Percentiles rank a stretch among this genome's conserved stretches.
These are phyloP conservation scores for Rhizopogon vinicolor DNA, from an alignment of 768 basidiomycete genomes.

Conservation along the genomic window DNA sequence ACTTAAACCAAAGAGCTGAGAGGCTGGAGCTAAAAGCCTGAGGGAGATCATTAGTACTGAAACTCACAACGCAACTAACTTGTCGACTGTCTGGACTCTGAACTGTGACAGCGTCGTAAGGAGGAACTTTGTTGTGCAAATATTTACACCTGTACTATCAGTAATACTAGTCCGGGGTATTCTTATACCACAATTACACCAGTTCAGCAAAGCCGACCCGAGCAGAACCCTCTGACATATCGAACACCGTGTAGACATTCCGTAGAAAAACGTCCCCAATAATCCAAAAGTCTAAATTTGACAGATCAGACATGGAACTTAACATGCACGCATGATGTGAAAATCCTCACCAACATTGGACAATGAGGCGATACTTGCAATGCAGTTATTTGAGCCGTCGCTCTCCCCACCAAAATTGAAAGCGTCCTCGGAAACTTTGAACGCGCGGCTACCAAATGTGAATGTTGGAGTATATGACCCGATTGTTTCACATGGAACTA, in stretches of 20 bases:
- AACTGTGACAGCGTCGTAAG: too few relatives aligned
- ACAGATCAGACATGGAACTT: background rate
- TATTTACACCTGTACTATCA: too few relatives aligned
- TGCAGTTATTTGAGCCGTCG: slow-evolving; percentile 26
- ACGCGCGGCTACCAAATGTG: slow-evolving; percentile 34
- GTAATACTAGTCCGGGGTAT: too few relatives aligned
- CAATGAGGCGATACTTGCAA: slow-evolving; percentile 30
- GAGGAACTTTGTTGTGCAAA: too few relatives aligned
- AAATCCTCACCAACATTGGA: background rate
- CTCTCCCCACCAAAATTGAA: slow-evolving; percentile 40
- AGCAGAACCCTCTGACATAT: slow-evolving; percentile 20
- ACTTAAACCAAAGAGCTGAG: too few relatives aligned
- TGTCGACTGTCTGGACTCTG: too few relatives aligned
- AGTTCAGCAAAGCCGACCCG: slow-evolving; percentile 39
- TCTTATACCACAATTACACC: slow-evolving; percentile 4
- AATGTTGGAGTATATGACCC: slow-evolving; percentile 27
- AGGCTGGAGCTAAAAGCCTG: too few relatives aligned
- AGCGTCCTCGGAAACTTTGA: slow-evolving; percentile 28
- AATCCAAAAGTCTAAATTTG: slow-evolving; percentile 24
- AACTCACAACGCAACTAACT: too few relatives aligned
- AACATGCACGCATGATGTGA: background rate
- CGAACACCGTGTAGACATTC: slow-evolving; percentile 27
- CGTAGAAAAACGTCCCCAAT: slow-evolving; percentile 30
- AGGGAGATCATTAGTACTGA: too few relatives aligned
- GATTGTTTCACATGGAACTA: slow-evolving; percentile 27